A percentile compares a stretch with the other conserved stretches of the same genome.
Evolutionary conservation across 2,329 filamentous ascomycete species (phyloP).

Genomic region (Fusarium chuoi): DNA sequence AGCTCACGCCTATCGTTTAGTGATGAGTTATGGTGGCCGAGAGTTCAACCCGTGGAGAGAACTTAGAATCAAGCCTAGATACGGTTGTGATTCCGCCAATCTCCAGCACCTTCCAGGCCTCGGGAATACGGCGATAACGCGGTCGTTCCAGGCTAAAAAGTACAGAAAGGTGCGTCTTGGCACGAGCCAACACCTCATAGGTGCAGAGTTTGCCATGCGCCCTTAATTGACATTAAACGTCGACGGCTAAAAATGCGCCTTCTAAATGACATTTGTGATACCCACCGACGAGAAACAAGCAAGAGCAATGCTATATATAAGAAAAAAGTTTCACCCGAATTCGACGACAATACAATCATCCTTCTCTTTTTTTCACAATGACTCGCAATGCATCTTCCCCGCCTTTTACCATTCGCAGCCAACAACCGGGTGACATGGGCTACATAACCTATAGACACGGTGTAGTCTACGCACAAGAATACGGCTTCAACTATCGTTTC

Average conservation of each 20-base stretch:
- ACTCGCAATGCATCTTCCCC: neutral
- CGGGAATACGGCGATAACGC: neutral
- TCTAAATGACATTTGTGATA: neutral
- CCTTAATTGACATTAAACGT: neutral
- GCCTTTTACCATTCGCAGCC: neutral
- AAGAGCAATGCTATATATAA: neutral
- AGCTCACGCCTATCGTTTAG: too few relatives aligned
- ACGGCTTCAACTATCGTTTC: neutral
- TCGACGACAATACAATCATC: fast-evolving
- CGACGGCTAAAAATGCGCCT: neutral
- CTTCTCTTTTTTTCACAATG: neutral
- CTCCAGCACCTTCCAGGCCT: fast-evolving
- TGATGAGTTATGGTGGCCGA: too few relatives aligned
- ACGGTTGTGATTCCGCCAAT: fast-evolving
- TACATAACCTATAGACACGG: constrained; percentile 8
- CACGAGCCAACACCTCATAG: too few relatives aligned
- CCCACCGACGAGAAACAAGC: fast-evolving
- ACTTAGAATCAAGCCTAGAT: too few relatives aligned
- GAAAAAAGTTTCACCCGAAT: fast-evolving
- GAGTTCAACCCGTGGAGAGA: too few relatives aligned
- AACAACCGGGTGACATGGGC: neutral
- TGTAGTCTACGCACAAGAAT: neutral
- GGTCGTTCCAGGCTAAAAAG: fast-evolving
- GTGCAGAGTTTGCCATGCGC: neutral
- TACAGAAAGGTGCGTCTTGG: neutral